phyloP scores from a whole-genome alignment of 1,139 yeast species.

The Taiozyma sp. region DNA sequence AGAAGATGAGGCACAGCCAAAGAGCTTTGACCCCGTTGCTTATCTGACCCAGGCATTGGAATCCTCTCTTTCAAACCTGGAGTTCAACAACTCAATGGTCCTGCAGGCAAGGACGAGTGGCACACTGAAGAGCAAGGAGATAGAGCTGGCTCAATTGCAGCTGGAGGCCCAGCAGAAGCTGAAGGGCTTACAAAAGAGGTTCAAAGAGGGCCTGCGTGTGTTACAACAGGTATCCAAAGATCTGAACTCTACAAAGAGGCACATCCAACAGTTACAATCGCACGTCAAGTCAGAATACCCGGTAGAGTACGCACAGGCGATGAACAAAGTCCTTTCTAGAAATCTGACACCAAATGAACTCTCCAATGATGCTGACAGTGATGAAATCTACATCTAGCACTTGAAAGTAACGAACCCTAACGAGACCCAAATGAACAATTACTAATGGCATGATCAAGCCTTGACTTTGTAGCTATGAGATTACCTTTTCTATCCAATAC shows the following conservation, averaged over 20 bases:
- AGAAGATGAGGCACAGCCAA: constrained; percentile 13
- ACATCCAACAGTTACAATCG: constrained; percentile 37
- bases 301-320: constrained; percentile 65
- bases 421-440: neutral
- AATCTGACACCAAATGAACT: constrained; percentile 21
- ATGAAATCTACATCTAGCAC: constrained; percentile 14
- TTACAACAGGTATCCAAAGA: constrained; percentile 48
- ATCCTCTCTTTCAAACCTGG: constrained; percentile 54
- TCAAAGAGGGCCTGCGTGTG: constrained; percentile 35
- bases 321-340: constrained; percentile 55
- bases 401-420: neutral
- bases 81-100: constrained; percentile 61
- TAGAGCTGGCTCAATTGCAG: constrained; percentile 42
- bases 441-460: constrained; percentile 31
- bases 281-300: constrained; percentile 47
- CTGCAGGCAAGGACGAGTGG: constrained; percentile 73
- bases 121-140: constrained; percentile 53
- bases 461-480: neutral
- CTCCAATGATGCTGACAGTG: constrained; percentile 9
- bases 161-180: constrained; percentile 31
- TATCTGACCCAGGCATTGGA: constrained; percentile 46
- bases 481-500: constrained; percentile 22
- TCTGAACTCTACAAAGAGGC: constrained; percentile 41
- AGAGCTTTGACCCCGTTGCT: constrained; percentile 39
- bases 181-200: constrained; percentile 31